Evolutionary conservation across 129 eudicot species (phyloP).

Genomic region (Pittosporum tobira): DNA sequence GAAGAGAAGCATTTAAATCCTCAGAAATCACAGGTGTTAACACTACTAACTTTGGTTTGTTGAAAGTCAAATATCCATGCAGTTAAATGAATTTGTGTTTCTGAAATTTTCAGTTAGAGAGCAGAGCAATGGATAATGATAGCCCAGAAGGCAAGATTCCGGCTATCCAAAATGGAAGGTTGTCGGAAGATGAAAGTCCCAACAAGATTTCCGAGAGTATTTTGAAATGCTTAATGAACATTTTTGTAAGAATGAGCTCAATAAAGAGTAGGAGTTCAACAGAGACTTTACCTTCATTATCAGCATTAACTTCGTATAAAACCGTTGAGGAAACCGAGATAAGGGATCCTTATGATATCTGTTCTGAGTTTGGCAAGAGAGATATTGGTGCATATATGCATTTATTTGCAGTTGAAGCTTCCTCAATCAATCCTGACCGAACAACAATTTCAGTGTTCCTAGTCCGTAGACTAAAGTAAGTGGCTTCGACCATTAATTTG

Average conservation of each 20-base stretch:
- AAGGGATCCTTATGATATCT: conserved; percentile 65
- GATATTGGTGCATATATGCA: conserved; percentile 73
- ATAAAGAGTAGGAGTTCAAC: conserved; percentile 20
- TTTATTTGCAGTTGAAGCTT: conserved; percentile 49
- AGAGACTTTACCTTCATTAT: conserved; percentile 45
- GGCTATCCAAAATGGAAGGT: conserved; percentile 30
- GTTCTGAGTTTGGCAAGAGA: conserved; percentile 43
- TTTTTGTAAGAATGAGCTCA: conserved; percentile 61
- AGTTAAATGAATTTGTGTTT: conserved; percentile 9
- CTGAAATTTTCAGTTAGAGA: conserved; percentile 44
- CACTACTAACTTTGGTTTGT: not conserved
- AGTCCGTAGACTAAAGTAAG: conserved; percentile 61
- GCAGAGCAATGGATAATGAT: conserved; percentile 26
- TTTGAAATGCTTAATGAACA: conserved; percentile 56
- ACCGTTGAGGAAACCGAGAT: conserved; percentile 36
- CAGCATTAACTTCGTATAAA: conserved; percentile 21
- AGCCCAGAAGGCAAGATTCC: conserved; percentile 26
- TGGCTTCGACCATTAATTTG: not conserved
- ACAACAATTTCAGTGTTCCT: conserved; percentile 42
- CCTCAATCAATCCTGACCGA: conserved; percentile 37
- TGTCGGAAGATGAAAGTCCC: conserved; percentile 40
- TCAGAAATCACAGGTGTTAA: conserved; percentile 42
- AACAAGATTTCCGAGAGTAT: conserved; percentile 58
- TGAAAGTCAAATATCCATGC: not conserved
- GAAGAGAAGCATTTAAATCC: conserved; percentile 33